phyloP scores from a whole-genome alignment of 1,284 basidiomycete species.

The Cutaneotrichosporon dermatis region DNA sequence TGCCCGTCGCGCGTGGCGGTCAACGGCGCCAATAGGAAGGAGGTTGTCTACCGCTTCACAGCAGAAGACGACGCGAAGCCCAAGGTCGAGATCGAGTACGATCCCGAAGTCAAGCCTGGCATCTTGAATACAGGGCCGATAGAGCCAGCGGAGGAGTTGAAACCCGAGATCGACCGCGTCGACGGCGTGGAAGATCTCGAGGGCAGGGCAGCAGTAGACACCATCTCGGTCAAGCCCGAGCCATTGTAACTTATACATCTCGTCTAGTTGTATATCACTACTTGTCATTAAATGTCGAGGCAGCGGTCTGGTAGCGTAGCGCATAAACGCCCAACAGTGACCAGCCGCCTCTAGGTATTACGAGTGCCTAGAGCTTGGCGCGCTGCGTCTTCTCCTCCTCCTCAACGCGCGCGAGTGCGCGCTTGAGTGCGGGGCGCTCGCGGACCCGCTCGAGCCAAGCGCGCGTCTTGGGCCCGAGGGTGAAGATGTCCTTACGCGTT shows the following conservation, averaged over 20 bases:
- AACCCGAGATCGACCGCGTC: neutral
- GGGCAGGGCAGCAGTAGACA: neutral
- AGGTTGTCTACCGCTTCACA: constrained; percentile 50
- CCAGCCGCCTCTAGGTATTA: no score
- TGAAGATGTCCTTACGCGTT: neutral
- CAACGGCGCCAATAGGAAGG: constrained; percentile 39
- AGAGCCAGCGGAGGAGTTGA: neutral
- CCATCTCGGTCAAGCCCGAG: neutral
- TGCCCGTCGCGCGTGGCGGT: constrained; percentile 49
- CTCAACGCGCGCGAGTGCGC: constrained; percentile 8
- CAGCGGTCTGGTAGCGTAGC: no score
- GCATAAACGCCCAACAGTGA: no score
- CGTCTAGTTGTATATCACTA: neutral
- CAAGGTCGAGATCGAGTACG: constrained; percentile 47
- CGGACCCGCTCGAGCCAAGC: constrained; percentile 12
- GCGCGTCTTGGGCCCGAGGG: constrained; percentile 8
- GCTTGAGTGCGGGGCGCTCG: constrained; percentile 10
- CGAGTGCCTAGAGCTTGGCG: constrained; percentile 7
- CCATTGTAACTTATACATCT: neutral
- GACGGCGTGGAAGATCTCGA: neutral
- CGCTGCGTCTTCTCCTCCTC: constrained; percentile 8
- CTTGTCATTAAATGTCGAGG: no score
- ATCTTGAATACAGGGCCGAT: no score
- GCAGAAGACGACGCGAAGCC: constrained; percentile 27
- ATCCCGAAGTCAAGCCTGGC: constrained; percentile 29